Base-by-base conservation (phyloP, 2,329 filamentous ascomycete genomes). In the Pseudogymnoascus sp. region DNA sequence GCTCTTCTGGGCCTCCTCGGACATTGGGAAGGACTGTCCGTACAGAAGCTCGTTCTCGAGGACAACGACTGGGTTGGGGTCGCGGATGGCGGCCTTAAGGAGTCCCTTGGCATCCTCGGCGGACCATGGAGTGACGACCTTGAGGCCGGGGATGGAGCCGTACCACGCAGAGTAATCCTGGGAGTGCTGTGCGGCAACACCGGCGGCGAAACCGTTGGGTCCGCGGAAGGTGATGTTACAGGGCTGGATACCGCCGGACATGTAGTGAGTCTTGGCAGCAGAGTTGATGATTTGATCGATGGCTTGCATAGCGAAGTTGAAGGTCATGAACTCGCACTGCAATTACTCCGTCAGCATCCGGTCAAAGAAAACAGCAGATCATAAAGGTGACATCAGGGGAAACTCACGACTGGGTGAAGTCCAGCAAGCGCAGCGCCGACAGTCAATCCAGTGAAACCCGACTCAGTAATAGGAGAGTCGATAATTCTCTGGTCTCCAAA, bases 241-340 rank as follows among this genome's bases (percentile, higher is more conserved):
- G 72, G 94, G 94, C 80, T 99, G 94, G 77, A 97, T 97, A 77
- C 94, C 94, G 72, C 94, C 94, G 67, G 94, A 97, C 94, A 99
- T 99, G 84, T 99, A 99, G 74, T 99, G 93, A 63, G 94, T 99
- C 85, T 99, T 99, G 74, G 92, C 94, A 70, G 84, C 94, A 59
- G 93, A 97, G 87, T 99, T 99, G 86, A 99, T 92, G 75, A 99
- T 90, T 78, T 99, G 94, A 77, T 99, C 94, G 78, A 99, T 99
- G 75, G 94, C 91, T 82, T 99, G 94, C 94, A 99, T 99, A 77
- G 94, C 93, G 76, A 97, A 97, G 86, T 99, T 99, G 87, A 96
- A 97, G 73, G 94, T 99, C 94, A 99, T 99, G 84, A 99, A 99
- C 82, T 99, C 94, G 85, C 89, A 94, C 90, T 94, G 68, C 40